These are phyloP conservation scores for Erigeron canadensis DNA, from an alignment of 129 eudicot species.

Conservation along the genomic window DNA sequence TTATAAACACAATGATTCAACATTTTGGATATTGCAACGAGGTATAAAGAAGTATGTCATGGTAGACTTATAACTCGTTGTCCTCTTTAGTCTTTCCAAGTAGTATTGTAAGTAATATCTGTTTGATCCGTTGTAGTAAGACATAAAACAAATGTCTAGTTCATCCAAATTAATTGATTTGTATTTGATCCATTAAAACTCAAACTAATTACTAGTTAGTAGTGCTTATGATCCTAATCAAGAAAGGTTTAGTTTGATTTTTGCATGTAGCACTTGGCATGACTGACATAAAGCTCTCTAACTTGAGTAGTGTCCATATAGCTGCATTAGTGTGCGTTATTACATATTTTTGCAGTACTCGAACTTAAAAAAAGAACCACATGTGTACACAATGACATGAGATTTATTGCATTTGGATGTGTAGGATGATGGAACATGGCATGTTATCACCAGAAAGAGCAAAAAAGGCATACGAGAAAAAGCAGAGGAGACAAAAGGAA, in stretches of 20 bases:
- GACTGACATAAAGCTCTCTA: not conserved
- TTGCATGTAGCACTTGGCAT: not conserved
- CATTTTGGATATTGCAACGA: no score
- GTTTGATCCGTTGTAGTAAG: not conserved
- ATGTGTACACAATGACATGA: not conserved
- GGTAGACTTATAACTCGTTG: no score
- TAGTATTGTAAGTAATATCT: not conserved
- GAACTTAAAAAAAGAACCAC: not conserved
- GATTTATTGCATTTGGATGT: slow-evolving; percentile 11
- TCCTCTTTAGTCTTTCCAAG: not conserved
- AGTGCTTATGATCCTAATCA: not conserved
- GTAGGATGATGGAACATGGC: slow-evolving; percentile 99
- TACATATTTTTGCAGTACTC: not conserved
- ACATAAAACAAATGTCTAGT: not conserved
- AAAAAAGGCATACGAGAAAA: slow-evolving; percentile 79
- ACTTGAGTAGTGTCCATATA: not conserved
- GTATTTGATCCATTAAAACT: not conserved
- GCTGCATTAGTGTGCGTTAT: not conserved
- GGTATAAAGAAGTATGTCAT: no score
- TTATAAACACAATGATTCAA: no score
- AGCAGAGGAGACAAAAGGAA: slow-evolving; percentile 85
- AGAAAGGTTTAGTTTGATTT: not conserved
- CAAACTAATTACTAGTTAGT: not conserved
- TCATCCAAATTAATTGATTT: not conserved
- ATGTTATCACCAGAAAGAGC: slow-evolving; percentile 85